Base-by-base conservation (phyloP, 345 rosid genomes). In the Bruguiera gymnorhiza region DNA sequence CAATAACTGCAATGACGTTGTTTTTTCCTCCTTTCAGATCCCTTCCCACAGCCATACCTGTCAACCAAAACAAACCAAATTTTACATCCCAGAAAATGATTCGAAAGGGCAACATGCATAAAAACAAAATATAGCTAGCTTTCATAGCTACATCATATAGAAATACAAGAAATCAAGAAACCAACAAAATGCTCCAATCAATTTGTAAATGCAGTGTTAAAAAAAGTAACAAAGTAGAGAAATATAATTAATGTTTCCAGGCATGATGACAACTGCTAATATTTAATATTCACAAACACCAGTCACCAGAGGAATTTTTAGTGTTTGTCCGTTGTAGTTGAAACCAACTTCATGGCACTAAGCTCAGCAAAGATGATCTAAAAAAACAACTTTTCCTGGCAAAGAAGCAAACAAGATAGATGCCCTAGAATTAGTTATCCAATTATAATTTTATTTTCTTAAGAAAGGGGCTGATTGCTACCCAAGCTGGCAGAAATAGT, bases 41-140 rank as follows among this genome's bases (percentile, higher is more conserved):
- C 78, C 98, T 84, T 31, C 96, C 97, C 27, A 91, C 93, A 0
- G 98, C 97, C 98, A 94, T 94, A 63, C 98, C 98, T 94, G 79
- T 52, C 66, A 69, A 73, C 62, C 31, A 50, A 53, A 80, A 68
- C 43, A 39, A 63, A 27, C 27, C 21, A 54, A 55, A 64, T 6
- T 26, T 62, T 64, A 67, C 30, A 67, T 54, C 46, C 31, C 29
- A 63, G 46, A 37, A 34, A 31, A 71, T 19, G 51, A 59, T 36
- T 56, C n/a, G 18, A 39, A 37, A 11, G 10, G 10, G 6, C 60
- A 24, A 56, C 60, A 56, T 56, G 29, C 60, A 56, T 13, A 43
- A 13, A 5, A 43, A 11, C 50, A 43, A 13, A 43, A 43, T 15
- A 13, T 3, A 18, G 18, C 50, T 43, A 13, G 5, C 18, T 43